Conservation (phyloP, 148 eudicot genomes). For the Spergularia bocconei region DNA sequence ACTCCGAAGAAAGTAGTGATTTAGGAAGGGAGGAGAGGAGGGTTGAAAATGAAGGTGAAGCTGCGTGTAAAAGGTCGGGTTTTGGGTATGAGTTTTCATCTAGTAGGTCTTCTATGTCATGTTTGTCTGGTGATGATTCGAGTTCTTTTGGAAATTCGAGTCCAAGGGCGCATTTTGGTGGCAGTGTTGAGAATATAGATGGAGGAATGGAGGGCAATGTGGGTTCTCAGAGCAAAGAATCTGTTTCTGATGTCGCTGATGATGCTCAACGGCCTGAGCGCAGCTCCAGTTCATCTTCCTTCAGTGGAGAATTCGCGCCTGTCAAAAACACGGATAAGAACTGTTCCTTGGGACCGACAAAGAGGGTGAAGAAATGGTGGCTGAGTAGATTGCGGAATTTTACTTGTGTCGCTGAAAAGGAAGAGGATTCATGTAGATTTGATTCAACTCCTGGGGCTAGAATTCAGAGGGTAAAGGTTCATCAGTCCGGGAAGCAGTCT, state of each 20-base stretch:
- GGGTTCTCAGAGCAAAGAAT: conserved; percentile 23
- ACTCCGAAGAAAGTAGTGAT: conserved; percentile 26
- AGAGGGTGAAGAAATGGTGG: conserved; percentile 54
- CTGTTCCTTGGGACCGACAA: conserved; percentile 19
- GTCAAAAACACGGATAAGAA: conserved; percentile 25
- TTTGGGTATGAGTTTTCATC: conserved; percentile 46
- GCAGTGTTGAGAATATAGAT: conserved; percentile 9
- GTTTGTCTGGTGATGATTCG: conserved; percentile 36
- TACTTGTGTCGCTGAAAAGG: conserved; percentile 39
- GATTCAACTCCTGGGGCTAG: conserved; percentile 30
- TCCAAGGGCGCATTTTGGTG: conserved; percentile 4
- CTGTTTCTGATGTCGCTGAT: conserved; percentile 11
- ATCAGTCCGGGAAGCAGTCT: conserved; percentile 46
- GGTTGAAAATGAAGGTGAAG: conserved; percentile 37
- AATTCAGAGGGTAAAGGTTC: conserved; percentile 65
- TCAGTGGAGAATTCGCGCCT: conserved; percentile 24
- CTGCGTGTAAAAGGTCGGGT: conserved; percentile 35
- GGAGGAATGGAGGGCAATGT: conserved; percentile 24
- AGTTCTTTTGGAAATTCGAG: conserved; percentile 25
- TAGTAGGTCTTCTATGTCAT: conserved; percentile 42
- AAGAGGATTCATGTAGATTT: conserved; percentile 28
- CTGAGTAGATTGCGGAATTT: conserved; percentile 51
- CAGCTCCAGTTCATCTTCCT: conserved; percentile 32
- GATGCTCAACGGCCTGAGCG: conserved; percentile 24
- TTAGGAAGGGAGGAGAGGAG: conserved; percentile 31